Evolutionary conservation across 2,329 filamentous ascomycete genomes (phyloP), one percentile per base, ranked within the genome.

Genomic region (Penicillium sp.): DNA sequence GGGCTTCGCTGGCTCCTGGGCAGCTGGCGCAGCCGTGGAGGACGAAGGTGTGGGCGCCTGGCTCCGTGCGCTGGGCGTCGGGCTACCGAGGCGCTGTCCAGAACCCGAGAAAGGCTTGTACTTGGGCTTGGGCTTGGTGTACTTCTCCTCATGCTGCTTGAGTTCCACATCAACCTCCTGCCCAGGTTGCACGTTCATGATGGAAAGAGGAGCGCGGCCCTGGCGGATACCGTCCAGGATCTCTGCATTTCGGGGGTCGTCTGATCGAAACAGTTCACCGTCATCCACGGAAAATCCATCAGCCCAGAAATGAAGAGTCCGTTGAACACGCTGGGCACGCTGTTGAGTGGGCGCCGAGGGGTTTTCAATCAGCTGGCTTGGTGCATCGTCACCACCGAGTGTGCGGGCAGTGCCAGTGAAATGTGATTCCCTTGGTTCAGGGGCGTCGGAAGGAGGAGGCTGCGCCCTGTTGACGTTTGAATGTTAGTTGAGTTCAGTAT

Each of bases 221-320:
- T 81, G 79, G 64, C 86, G 83, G 72, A 88, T 88, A 66, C 84
- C 81, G 39, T 84, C 80, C 34, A 88, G 77, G 27, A 85, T 84
- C 53, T 80, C 79, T 21, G 83, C 82, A 64, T 87, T 88, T 2
- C 79, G 79, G 1, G 85, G 84, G 65, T 87, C 84, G 60, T 87
- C 84, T 59, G 84, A 84, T 63, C 83, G 79, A 73, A 82, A 86
- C 34, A 88, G 79, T 33, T 84, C 80, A 5, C 85, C 85, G 59
- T 88, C 85, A 64, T 87, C 85, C 38, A 88, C 83, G 3, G 84
- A 87, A 67, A 87, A 87, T 23, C 85, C 85, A 68, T 88, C 83
- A 6, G 79, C 76, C 85, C 85, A 88, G 62, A 88, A 82, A 65
- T 88, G 84, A 41, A 88, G 79, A 25, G 79, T 82, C 54, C 85